Percentiles rank a stretch among this genome's conserved stretches.
Evolutionary conservation across 208 protist genomes (phyloP).

Genomic region (Trypanosomatidae sp.): DNA sequence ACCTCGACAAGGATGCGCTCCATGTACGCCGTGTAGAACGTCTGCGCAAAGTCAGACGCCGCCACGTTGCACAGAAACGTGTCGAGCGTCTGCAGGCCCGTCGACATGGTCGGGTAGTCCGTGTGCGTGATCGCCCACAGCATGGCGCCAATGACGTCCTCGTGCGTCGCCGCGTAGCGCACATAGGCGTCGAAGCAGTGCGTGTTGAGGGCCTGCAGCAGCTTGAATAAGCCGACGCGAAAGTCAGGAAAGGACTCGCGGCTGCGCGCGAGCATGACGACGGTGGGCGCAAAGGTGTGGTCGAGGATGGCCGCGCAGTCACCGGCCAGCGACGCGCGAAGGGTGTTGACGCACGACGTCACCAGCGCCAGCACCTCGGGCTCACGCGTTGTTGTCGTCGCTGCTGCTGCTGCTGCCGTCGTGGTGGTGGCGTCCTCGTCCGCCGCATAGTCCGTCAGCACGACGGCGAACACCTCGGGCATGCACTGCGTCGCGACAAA

Average conservation of each 20-base stretch:
- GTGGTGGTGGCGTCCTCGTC: constrained; percentile 56
- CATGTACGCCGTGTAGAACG: constrained; percentile 67
- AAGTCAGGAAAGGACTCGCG: constrained; percentile 96
- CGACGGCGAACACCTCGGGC: constrained; percentile 90
- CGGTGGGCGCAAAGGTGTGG: constrained; percentile 93
- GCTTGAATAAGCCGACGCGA: constrained; percentile 94
- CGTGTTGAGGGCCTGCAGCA: constrained; percentile 93
- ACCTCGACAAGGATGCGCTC: constrained; percentile 73
- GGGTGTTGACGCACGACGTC: constrained; percentile 81
- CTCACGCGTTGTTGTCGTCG: constrained; percentile 69
- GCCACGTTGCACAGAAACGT: constrained; percentile 83
- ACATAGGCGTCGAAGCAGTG: constrained; percentile 89
- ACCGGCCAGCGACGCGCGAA: constrained; percentile 48
- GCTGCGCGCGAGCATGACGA: constrained; percentile 97
- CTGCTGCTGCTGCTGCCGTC: too few species aligned
- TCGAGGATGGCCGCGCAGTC: constrained; percentile 93
- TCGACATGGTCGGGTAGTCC: constrained; percentile 89
- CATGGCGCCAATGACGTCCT: constrained; percentile 90
- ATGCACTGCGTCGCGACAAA: constrained; percentile 86
- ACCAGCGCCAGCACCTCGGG: constrained; percentile 91
- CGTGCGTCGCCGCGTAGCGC: constrained; percentile 35
- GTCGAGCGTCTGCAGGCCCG: constrained; percentile 87
- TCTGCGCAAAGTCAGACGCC: constrained; percentile 28
- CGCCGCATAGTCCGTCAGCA: constrained; percentile 93
- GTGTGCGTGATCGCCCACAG: constrained; percentile 98